Base-by-base conservation (phyloP, 139 green algal genomes). In the Edaphochlamys debaryana region DNA sequence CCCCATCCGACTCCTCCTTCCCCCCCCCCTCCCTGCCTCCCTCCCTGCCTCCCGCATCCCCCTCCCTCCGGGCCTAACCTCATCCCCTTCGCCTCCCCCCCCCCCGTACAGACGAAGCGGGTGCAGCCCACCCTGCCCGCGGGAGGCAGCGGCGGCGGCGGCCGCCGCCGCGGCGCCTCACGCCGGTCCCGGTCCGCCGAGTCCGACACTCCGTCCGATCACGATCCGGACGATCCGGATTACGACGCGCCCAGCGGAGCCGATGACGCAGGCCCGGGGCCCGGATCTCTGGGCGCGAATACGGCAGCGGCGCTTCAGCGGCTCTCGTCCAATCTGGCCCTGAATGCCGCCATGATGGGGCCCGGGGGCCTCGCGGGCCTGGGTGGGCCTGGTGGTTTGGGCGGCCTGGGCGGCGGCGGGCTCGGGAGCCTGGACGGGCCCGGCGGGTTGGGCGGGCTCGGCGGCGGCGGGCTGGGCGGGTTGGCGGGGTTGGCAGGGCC, bases 21-120 rank as follows among this genome's bases (percentile, higher is more conserved):
- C n/a, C n/a, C n/a, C n/a, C n/a, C n/a, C n/a, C n/a, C n/a, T n/a
- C n/a, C n/a, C n/a, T n/a, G n/a, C n/a, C n/a, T n/a, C n/a, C n/a
- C n/a, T n/a, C n/a, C n/a, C n/a, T n/a, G n/a, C n/a, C n/a, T n/a
- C n/a, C n/a, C n/a, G n/a, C n/a, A n/a, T n/a, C n/a, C n/a, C n/a
- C n/a, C n/a, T n/a, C n/a, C n/a, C n/a, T n/a, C n/a, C n/a, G n/a
- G n/a, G n/a, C n/a, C n/a, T n/a, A n/a, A n/a, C n/a, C n/a, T n/a
- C n/a, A n/a, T n/a, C n/a, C n/a, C n/a, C n/a, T n/a, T n/a, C n/a
- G n/a, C n/a, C n/a, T n/a, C n/a, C n/a, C n/a, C n/a, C n/a, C n/a
- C n/a, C n/a, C n/a, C n/a, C n/a, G n/a, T n/a, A 13, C 45, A 54
- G 45, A 79, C 72, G 4, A 79, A 79, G 73, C 73, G 73, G 30